Conservation (phyloP, 78 protist genomes). For the Dictyostelium intermedium region DNA sequence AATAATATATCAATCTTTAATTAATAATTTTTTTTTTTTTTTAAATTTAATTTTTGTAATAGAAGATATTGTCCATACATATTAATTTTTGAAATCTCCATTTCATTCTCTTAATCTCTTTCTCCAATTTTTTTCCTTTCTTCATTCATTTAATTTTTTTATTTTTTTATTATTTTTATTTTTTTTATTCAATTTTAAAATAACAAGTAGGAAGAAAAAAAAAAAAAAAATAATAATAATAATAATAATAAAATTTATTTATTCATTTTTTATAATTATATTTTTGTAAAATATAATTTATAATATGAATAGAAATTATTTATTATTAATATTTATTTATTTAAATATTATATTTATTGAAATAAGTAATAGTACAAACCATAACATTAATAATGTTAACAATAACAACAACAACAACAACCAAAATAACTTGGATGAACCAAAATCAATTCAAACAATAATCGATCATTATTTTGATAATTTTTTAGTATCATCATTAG, state of each 20-base stretch:
- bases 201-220: no score
- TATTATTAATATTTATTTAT: not conserved
- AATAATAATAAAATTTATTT: not conserved
- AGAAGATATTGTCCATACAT: no score
- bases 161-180: no score
- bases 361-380: not conserved
- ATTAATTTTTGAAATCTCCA: no score
- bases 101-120: no score
- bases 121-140: no score
- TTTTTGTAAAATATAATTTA: not conserved
- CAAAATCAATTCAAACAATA: not conserved
- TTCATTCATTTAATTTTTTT: no score
- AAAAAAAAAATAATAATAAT: not conserved
- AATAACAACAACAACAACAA: not conserved
- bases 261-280: not conserved
- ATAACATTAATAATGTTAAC: not conserved
- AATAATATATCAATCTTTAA: no score
- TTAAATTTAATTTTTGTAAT: no score
- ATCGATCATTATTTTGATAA: not conserved
- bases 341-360: not conserved
- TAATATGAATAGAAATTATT: not conserved
- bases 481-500: not conserved
- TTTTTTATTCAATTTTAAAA: no score
- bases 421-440: not conserved
- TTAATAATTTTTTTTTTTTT: no score